These are phyloP conservation scores for Cafeteria roenbergensis DNA, from an alignment of 108 stramenopile species.

Conservation along the genomic window DNA sequence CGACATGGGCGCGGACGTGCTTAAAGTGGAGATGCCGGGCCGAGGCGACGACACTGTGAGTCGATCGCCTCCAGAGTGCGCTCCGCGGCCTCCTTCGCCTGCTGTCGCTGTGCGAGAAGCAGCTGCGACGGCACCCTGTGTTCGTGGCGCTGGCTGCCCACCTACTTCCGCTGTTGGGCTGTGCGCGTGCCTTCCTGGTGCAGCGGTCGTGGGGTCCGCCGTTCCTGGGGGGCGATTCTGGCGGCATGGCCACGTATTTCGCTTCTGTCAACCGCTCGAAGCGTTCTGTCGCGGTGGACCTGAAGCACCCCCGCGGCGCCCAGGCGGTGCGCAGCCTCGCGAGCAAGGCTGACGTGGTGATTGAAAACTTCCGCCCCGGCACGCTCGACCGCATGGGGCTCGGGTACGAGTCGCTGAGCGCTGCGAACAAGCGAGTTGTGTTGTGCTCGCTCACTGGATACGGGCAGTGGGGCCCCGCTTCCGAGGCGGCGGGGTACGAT, in stretches of 20 bases:
- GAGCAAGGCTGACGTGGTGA: background rate
- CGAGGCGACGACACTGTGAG: conserved; percentile 16
- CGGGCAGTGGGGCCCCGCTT: background rate
- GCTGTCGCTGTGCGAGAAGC: no score
- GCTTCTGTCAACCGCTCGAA: conserved; percentile 2
- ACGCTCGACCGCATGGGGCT: conserved; percentile 2
- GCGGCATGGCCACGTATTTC: background rate
- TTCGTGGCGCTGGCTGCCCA: no score
- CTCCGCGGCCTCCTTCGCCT: no score
- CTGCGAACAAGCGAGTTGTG: background rate
- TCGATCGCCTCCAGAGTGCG: no score
- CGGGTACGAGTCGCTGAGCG: background rate
- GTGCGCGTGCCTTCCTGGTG: no score
- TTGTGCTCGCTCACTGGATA: conserved; percentile 5
- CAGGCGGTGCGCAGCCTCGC: background rate
- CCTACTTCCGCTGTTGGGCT: no score
- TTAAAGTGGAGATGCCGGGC: conserved; percentile 9
- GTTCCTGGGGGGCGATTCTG: background rate
- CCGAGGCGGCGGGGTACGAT: conserved; percentile 4
- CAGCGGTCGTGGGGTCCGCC: conserved; percentile 15
- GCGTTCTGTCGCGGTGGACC: conserved; percentile 1
- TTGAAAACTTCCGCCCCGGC: conserved; percentile 13
- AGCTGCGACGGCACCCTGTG: no score
- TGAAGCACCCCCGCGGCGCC: conserved; percentile 3
- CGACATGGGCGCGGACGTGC: conserved; percentile 8